A percentile compares a stretch with the other conserved stretches of the same genome.
These are phyloP conservation scores for Parascedosporium putredinis DNA, from an alignment of 2,329 filamentous ascomycete genomes.

Conservation along the genomic window DNA sequence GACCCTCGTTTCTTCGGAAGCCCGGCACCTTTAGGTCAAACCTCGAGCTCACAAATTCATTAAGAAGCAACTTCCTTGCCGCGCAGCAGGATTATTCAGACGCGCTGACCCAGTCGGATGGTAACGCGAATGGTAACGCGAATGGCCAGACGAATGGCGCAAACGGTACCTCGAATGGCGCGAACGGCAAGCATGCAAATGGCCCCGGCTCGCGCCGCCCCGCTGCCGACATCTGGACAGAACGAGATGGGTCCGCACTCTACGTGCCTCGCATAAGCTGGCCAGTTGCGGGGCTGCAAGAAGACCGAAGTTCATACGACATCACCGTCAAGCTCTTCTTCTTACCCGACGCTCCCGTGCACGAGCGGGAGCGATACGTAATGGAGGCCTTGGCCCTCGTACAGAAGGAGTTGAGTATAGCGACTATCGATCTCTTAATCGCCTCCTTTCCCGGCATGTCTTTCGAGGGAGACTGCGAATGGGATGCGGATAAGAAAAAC, in stretches of 20 bases:
- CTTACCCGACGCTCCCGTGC: constrained; percentile 58
- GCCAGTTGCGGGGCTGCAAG: constrained; percentile 58
- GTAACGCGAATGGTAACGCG: too few relatives aligned
- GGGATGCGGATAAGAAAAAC: constrained; percentile 55
- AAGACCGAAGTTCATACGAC: constrained; percentile 79
- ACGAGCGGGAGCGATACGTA: constrained; percentile 58
- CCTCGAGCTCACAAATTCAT: constrained; percentile 79
- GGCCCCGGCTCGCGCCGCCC: constrained; percentile 17
- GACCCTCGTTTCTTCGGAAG: constrained; percentile 74
- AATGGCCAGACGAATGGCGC: too few relatives aligned
- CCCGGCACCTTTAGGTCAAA: constrained; percentile 75
- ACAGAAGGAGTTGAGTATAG: constrained; percentile 64
- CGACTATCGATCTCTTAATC: constrained; percentile 76
- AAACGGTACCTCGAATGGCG: constrained; percentile 10
- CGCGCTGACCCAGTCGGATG: background rate
- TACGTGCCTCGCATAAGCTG: constrained; percentile 74
- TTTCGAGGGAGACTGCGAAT: constrained; percentile 88
- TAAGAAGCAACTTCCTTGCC: constrained; percentile 71
- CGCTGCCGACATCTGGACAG: constrained; percentile 54
- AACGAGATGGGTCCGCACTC: constrained; percentile 45
- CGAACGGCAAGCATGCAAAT: constrained; percentile 3
- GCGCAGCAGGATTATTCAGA: constrained; percentile 53
- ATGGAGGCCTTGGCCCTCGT: constrained; percentile 72
- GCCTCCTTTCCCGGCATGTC: constrained; percentile 87
- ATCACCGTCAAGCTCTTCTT: constrained; percentile 96